Evolutionary conservation across 306 rosid species (phyloP), one percentile per base, ranked within the genome.

Genomic region (Pterocarpus macrocarpus): DNA sequence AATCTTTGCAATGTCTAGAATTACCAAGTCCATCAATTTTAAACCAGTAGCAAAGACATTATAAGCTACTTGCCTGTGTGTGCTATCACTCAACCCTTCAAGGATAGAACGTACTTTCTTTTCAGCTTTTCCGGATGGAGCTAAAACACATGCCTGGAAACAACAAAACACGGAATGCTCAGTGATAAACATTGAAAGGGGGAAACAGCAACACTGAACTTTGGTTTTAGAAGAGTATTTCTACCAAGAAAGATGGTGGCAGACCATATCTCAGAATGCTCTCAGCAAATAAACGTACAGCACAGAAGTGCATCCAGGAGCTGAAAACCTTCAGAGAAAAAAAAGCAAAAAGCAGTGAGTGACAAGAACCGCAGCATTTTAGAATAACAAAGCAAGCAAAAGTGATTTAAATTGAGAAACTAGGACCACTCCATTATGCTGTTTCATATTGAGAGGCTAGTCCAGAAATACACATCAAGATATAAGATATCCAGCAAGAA

Each of bases 291-390:
- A 90, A 77, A 59, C 93, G 91, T 57, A 92, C 93, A 17, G 98
- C 97, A 83, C 88, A 90, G 67, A 94, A 94, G 88, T 94, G 98
- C 98, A 94, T 94, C 98, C 94, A 92, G 85, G 98, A 92, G 87
- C 91, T 90, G 80, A 94, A 92, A 85, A 94, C 98, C 98, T 94
- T 70, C 64, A 79, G 57, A 56, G 69, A 64, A 59, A 53, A 69
- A 73, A 72, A 79, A 77, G 61, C 71, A 71, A n/a, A 22, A 73
- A 63, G 65, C n/a, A 38, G 69, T 39, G 30, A 61, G 64, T 9
- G 5, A 83, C 39, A 75, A 62, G 77, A 75, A 76, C 15, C 33
- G 44, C 8, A 33, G 52, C 45, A 82, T 66, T 63, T 77, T 76
- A 69, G 17, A 11, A 69, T 45, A 64, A 13, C 57, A 71, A 58